Evolutionary conservation across 805 yeast genomes (phyloP).

Genomic region (Sungouiella blattae): DNA sequence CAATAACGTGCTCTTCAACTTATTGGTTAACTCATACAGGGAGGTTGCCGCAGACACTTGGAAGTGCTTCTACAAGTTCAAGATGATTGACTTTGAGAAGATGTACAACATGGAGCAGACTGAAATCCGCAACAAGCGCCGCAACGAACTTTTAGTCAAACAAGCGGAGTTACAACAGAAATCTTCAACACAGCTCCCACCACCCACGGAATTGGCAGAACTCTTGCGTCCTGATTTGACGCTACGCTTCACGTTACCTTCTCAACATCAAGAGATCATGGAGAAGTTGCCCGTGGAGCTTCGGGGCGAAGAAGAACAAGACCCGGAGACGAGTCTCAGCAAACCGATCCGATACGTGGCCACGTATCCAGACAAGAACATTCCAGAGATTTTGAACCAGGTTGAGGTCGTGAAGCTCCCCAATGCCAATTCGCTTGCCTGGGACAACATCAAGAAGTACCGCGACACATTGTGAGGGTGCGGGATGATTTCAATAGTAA

Average conservation of each 20-base stretch:
- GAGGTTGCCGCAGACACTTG: constrained; percentile 38
- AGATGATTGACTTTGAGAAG: constrained; percentile 38
- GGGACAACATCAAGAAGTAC: constrained; percentile 42
- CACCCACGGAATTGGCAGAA: constrained; percentile 11
- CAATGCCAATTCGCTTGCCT: constrained; percentile 39
- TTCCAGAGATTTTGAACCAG: constrained; percentile 33
- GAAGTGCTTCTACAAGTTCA: constrained; percentile 37
- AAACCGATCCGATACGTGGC: constrained; percentile 33
- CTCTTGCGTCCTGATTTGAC: constrained; percentile 13
- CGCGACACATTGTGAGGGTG: no score
- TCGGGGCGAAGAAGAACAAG: constrained; percentile 19
- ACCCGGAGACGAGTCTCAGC: constrained; percentile 21
- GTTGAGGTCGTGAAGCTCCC: constrained; percentile 41
- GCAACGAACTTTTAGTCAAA: constrained; percentile 7
- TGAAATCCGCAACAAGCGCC: constrained; percentile 13
- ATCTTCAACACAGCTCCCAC: constrained; percentile 4
- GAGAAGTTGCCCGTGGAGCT: constrained; percentile 32
- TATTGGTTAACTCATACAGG: constrained; percentile 37
- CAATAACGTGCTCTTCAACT: constrained; percentile 38
- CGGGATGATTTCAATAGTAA: no score
- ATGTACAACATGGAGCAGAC: constrained; percentile 17
- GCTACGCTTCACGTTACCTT: constrained; percentile 32
- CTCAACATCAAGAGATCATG: constrained; percentile 29
- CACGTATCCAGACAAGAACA: constrained; percentile 25
- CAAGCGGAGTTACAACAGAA: constrained; percentile 5